Base-by-base conservation (phyloP, 768 basidiomycete genomes). In the Tulasnella sp. region DNA sequence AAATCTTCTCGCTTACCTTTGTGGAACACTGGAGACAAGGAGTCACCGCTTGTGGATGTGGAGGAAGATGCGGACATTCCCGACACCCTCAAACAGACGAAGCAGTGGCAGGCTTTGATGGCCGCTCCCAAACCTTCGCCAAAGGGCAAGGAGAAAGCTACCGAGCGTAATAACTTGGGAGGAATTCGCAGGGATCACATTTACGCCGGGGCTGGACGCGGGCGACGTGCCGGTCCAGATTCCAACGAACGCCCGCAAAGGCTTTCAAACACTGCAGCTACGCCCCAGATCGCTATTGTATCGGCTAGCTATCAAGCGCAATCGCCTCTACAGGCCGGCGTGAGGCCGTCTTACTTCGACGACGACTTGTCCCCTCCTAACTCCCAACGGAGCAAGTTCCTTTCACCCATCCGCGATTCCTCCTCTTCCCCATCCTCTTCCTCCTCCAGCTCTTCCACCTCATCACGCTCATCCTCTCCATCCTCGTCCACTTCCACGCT, bases 391-490 rank as follows among this genome's bases (percentile, higher is more conserved):
- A 42, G 40, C 69, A 38, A 70, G 36, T 70, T 36, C 69, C 40
- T 70, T 9, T 70, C 69, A 29, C 40, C 69, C 19, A 0, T 42
- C 37, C 69, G 69, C 69, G 40, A 70, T 42, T 38, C 36, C 34
- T 74, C 73, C 22, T 37, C 73, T 38, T 74, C 73, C 25, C 29
- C 73, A 74, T 74, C 73, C 34, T 58, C 54, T 0, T 74, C 73
- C 4, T 49, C 45, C 1, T 25, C 42, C 52, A 34, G 45, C 12
- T 52, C 49, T 49, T 38, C 34, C 34, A 9, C 31, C 0, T 58
- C 45, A 72, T 45, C 38, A 8, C 42, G 40, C 45, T 64, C 73
- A 2, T 37, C 73, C 7, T 74, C 73, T n/a, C 29, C 73, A 52
- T 58, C 36, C 8, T 54, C 73, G 25, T 74, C 73, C 73, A 38